phyloP scores from a whole-genome alignment of 2,329 filamentous ascomycete genomes.

The Penicillium sp. region DNA sequence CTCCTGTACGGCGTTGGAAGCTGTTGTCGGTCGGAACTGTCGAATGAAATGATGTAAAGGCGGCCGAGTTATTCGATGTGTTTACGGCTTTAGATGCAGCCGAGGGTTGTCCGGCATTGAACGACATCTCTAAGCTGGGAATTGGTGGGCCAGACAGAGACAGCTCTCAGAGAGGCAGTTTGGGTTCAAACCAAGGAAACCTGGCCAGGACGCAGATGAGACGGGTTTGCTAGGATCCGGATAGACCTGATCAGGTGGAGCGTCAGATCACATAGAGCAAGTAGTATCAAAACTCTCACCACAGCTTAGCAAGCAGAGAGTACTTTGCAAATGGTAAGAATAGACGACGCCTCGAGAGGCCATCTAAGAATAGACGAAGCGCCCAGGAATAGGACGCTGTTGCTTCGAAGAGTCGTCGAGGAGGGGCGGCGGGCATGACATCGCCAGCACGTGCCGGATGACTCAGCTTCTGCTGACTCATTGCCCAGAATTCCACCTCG shows the following conservation, averaged over 20 bases:
- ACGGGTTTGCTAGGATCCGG: slow-evolving; percentile 5
- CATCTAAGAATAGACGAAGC: slow-evolving; percentile 30
- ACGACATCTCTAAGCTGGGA: slow-evolving; percentile 44
- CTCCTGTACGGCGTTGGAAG: slow-evolving; percentile 46
- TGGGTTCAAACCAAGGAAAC: slow-evolving; percentile 32
- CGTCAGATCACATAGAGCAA: slow-evolving; percentile 13
- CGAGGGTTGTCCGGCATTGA: slow-evolving; percentile 41
- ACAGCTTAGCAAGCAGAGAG: slow-evolving; percentile 3
- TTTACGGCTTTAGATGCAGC: slow-evolving; percentile 47
- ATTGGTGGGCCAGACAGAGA: neutral
- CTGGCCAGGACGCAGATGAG: slow-evolving; percentile 5
- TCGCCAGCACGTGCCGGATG: slow-evolving; percentile 27
- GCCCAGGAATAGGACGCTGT: slow-evolving; percentile 23
- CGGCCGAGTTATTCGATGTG: slow-evolving; percentile 38
- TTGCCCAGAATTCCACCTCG: slow-evolving; percentile 6
- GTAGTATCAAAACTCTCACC: slow-evolving; percentile 16
- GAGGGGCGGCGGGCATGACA: slow-evolving; percentile 29
- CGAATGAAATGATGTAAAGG: slow-evolving; percentile 40
- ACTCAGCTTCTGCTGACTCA: slow-evolving; percentile 24
- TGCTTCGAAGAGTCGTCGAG: slow-evolving; percentile 17
- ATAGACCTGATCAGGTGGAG: slow-evolving; percentile 20
- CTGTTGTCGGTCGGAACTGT: slow-evolving; percentile 39
- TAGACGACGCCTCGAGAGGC: slow-evolving; percentile 25
- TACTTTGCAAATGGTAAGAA: slow-evolving; percentile 8
- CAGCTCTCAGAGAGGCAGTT: neutral